phyloP scores from a whole-genome alignment of 192 early-diverging fungal genomes.

The Umbelopsis sp. region DNA sequence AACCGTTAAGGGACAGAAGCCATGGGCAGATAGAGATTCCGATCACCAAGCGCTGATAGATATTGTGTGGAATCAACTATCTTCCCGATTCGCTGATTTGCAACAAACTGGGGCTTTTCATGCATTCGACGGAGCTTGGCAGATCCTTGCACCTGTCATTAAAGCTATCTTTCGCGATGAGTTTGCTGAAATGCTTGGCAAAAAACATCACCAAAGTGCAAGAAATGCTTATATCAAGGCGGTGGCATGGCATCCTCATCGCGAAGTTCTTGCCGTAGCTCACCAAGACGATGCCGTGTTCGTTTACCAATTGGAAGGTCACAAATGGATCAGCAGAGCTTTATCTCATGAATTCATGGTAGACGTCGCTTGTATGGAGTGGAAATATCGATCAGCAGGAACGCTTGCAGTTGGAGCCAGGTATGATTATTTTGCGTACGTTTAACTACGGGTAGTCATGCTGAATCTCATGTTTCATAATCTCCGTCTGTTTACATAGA shows the following conservation, averaged over 20 bases:
- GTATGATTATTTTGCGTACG: conserved; percentile 20
- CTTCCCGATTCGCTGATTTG: background rate
- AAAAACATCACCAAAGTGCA: conserved; percentile 7
- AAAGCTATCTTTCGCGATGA: conserved; percentile 6
- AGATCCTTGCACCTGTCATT: conserved; percentile 2
- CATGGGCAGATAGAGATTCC: background rate
- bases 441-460: background rate
- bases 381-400: conserved; percentile 40
- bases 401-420: conserved; percentile 50
- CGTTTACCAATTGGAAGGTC: conserved; percentile 66
- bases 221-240: conserved; percentile 40
- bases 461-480: background rate
- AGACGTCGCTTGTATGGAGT: conserved; percentile 52
- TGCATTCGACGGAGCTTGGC: conserved; percentile 8
- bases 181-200: conserved; percentile 13
- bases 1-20: background rate
- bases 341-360: conserved; percentile 44
- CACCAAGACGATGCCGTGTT: conserved; percentile 67
- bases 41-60: background rate
- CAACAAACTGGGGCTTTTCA: background rate
- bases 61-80: background rate
- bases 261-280: conserved; percentile 66
- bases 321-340: conserved; percentile 46
- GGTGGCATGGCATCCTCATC: conserved; percentile 79
- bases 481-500: conserved; percentile 15